Evolutionary conservation across 306 rosid genomes (phyloP).

Genomic region (Parietaria judaica): DNA sequence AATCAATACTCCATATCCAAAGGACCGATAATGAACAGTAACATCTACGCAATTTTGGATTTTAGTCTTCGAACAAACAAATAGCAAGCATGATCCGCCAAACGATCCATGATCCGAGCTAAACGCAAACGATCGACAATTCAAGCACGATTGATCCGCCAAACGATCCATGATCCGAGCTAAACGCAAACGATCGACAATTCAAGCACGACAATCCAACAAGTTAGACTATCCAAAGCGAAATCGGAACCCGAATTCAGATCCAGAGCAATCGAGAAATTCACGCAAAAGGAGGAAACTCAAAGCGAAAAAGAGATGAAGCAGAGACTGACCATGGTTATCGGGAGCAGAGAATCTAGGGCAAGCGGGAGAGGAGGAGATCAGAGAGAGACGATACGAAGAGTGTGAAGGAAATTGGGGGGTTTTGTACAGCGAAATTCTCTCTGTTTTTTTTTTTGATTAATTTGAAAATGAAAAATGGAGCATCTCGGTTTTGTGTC

Average conservation of each 20-base stretch:
- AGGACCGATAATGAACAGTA: neutral
- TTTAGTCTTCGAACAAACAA: neutral
- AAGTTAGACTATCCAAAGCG: constrained; percentile 3
- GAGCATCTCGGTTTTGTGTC: neutral
- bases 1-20: too few species aligned
- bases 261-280: constrained; percentile 7
- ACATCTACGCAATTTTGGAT: neutral
- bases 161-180: constrained; percentile 2
- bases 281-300: neutral
- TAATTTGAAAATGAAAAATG: too few species aligned
- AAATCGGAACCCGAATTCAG: constrained; percentile 17
- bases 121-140: neutral
- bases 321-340: constrained; percentile 19
- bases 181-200: neutral
- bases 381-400: neutral
- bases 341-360: constrained; percentile 13
- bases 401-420: neutral
- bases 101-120: constrained; percentile 1
- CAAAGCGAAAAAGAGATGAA: neutral
- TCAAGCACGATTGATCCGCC: neutral
- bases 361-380: constrained; percentile 5
- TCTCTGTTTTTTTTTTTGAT: neutral
- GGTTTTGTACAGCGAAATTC: neutral
- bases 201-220: neutral
- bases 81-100: neutral